These are phyloP conservation scores for Spirogloea muscicola DNA, from an alignment of 139 green algal genomes.

Conservation along the genomic window DNA sequence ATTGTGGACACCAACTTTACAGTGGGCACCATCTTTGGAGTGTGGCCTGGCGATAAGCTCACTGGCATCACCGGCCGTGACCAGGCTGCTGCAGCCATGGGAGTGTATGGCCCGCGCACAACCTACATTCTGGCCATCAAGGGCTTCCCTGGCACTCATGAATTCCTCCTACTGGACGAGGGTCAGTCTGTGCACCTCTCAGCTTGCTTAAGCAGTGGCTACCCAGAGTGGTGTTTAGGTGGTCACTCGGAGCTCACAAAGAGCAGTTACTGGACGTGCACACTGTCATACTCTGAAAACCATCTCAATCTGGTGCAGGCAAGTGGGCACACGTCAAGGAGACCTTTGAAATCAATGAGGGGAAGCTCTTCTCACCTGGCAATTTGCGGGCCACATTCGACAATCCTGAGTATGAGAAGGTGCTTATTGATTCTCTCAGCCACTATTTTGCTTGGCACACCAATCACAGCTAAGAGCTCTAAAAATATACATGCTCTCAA, in stretches of 20 bases:
- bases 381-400: conserved; percentile 59
- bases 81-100: conserved; percentile 55
- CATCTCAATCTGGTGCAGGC: too few species aligned
- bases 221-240: too few species aligned
- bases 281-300: too few species aligned
- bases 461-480: too few species aligned
- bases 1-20: conserved; percentile 67
- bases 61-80: conserved; percentile 55
- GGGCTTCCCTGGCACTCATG: conserved; percentile 45
- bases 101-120: conserved; percentile 58
- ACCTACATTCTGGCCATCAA: conserved; percentile 55
- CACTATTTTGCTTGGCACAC: too few species aligned
- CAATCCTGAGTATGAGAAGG: conserved; percentile 57
- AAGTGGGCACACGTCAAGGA: conserved; percentile 54
- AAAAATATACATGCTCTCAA: too few species aligned
- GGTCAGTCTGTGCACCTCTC: too few species aligned
- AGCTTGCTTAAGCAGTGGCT: too few species aligned
- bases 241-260: too few species aligned
- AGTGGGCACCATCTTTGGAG: conserved; percentile 62
- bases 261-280: too few species aligned
- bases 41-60: conserved; percentile 55
- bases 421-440: too few species aligned
- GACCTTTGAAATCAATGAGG: conserved; percentile 50
- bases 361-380: conserved; percentile 60
- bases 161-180: conserved; percentile 55